phyloP scores from a whole-genome alignment of 2,329 filamentous ascomycete genomes.

The Monosporascus sp. region DNA sequence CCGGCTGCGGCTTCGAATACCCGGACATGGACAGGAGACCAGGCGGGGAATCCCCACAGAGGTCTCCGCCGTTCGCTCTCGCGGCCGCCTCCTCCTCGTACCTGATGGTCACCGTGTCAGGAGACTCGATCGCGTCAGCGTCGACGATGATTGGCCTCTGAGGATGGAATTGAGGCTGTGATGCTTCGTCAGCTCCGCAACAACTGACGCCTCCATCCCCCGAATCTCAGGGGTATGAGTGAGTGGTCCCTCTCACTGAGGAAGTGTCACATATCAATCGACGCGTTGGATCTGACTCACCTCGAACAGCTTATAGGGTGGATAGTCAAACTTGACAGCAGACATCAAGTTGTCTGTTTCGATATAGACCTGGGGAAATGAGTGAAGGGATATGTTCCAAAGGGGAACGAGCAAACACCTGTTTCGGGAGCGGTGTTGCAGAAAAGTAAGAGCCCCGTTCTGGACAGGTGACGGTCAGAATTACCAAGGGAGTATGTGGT shows the following conservation, averaged over 20 bases:
- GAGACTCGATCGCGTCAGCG: slow-evolving; percentile 49
- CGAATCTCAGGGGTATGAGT: neutral
- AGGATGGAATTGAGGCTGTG: slow-evolving; percentile 48
- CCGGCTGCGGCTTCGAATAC: slow-evolving; percentile 70
- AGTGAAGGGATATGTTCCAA: slow-evolving; percentile 28
- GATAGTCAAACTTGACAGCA: slow-evolving; percentile 50
- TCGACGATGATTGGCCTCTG: slow-evolving; percentile 54
- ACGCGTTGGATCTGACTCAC: slow-evolving; percentile 37
- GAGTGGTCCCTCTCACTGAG: neutral
- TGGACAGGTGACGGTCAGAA: neutral
- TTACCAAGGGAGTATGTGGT: slow-evolving; percentile 6
- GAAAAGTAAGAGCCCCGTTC: slow-evolving; percentile 11
- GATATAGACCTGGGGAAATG: slow-evolving; percentile 9
- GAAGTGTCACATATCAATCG: neutral
- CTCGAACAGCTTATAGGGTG: slow-evolving; percentile 55
- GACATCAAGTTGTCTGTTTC: slow-evolving; percentile 49
- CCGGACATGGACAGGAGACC: slow-evolving; percentile 71
- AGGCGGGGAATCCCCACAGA: slow-evolving; percentile 52
- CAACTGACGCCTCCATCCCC: neutral
- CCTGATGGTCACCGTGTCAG: slow-evolving; percentile 50
- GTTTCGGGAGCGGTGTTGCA: slow-evolving; percentile 31
- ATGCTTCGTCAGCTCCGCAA: slow-evolving; percentile 12
- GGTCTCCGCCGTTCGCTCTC: slow-evolving; percentile 48
- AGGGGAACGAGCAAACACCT: slow-evolving; percentile 27
- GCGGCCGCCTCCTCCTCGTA: slow-evolving; percentile 52